phyloP scores from a whole-genome alignment of 352 stramenopile genomes.

The Nothophytophthora sp. region DNA sequence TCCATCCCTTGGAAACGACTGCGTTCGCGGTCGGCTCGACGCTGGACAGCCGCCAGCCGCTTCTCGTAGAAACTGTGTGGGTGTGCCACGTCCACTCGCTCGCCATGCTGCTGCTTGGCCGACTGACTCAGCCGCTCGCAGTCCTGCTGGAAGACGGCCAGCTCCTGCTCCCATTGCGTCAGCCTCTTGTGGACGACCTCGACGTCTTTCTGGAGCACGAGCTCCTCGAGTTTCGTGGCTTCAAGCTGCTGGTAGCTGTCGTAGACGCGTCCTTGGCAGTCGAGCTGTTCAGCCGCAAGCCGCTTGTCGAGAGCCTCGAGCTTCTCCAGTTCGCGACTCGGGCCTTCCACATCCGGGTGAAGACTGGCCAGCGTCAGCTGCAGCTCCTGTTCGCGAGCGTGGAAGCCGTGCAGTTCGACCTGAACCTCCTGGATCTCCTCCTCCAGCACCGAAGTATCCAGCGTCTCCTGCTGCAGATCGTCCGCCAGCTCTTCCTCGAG shows the following conservation, averaged over 20 bases:
- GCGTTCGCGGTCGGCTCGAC: slow-evolving; percentile 75
- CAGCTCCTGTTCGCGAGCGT: slow-evolving; percentile 47
- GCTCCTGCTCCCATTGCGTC: slow-evolving; percentile 47
- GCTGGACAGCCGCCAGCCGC: slow-evolving; percentile 76
- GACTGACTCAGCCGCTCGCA: slow-evolving; percentile 65
- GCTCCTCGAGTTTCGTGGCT: slow-evolving; percentile 69
- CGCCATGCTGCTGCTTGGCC: slow-evolving; percentile 58
- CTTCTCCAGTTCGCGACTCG: slow-evolving; percentile 60
- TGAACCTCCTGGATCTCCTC: slow-evolving; percentile 60
- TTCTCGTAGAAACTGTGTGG: slow-evolving; percentile 82
- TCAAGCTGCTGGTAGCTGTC: slow-evolving; percentile 75
- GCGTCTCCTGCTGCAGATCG: slow-evolving; percentile 56
- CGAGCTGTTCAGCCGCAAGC: slow-evolving; percentile 48
- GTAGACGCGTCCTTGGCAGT: slow-evolving; percentile 65
- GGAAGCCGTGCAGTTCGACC: slow-evolving; percentile 43
- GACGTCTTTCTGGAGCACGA: slow-evolving; percentile 62
- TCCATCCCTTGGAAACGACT: slow-evolving; percentile 84
- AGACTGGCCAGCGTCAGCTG: slow-evolving; percentile 60
- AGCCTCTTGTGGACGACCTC: slow-evolving; percentile 46
- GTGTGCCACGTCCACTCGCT: slow-evolving; percentile 63
- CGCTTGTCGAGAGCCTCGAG: slow-evolving; percentile 47
- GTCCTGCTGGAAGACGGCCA: slow-evolving; percentile 50
- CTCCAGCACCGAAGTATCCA: slow-evolving; percentile 77
- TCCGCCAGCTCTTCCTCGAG: slow-evolving; percentile 76
- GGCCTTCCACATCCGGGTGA: slow-evolving; percentile 69